phyloP scores from a whole-genome alignment of 345 rosid species.

The Raphanus sativus region DNA sequence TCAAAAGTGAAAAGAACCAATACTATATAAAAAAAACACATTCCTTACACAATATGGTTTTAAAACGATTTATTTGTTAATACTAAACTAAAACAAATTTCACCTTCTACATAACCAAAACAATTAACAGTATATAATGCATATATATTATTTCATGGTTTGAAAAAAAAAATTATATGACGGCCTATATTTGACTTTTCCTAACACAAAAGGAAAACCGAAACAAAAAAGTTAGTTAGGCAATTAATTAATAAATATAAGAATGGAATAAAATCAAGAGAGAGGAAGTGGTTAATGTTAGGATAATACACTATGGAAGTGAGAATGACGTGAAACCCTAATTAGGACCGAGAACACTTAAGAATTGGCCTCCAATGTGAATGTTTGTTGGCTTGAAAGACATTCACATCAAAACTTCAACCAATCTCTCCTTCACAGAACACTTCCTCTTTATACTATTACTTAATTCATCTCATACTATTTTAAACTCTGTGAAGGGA shows the following conservation, averaged over 20 bases:
- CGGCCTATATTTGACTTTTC: slow-evolving; percentile 36
- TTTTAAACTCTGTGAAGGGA: slow-evolving; percentile 10
- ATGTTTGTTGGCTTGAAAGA: slow-evolving; percentile 65
- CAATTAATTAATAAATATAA: not conserved
- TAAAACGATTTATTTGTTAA: not conserved
- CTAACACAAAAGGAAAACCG: not conserved
- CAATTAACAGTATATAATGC: not conserved
- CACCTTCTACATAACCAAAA: not conserved
- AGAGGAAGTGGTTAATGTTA: slow-evolving; percentile 30
- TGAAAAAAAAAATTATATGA: slow-evolving; percentile 2
- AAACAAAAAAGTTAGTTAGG: slow-evolving; percentile 22
- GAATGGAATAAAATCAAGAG: not conserved
- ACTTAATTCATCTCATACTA: slow-evolving; percentile 7
- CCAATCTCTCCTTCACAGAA: slow-evolving; percentile 39
- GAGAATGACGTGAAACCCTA: slow-evolving; percentile 45
- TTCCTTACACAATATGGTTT: not conserved
- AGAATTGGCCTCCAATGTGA: slow-evolving; percentile 56
- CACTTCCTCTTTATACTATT: slow-evolving; percentile 16
- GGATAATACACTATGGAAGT: slow-evolving; percentile 30
- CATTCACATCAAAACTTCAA: slow-evolving; percentile 61
- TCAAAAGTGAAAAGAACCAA: not conserved
- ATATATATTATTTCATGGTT: not conserved
- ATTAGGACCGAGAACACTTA: slow-evolving; percentile 44
- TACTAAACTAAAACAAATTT: not conserved
- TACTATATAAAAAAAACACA: not conserved